phyloP scores from a whole-genome alignment of 768 basidiomycete species.

The Candolleomyces eurysporus region DNA sequence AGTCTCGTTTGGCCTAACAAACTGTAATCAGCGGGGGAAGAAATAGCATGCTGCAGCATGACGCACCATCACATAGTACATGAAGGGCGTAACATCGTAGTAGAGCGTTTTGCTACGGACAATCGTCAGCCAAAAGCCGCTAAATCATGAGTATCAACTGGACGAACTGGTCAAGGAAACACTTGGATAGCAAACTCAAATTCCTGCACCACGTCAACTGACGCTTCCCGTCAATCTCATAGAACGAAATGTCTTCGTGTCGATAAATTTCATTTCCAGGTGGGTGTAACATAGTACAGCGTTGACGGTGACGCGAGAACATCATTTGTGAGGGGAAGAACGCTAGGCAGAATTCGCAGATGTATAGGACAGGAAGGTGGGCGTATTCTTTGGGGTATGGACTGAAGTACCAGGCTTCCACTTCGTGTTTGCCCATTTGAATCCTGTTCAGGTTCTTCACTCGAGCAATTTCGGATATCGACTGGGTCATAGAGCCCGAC shows the following conservation, averaged over 20 bases:
- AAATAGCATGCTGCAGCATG: constrained; percentile 2
- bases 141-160: constrained; percentile 11
- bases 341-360: constrained; percentile 97
- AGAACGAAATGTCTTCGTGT: constrained; percentile 95
- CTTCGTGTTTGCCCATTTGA: constrained; percentile 94
- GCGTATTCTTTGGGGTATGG: constrained; percentile 99
- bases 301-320: constrained; percentile 86
- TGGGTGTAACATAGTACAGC: constrained; percentile 90
- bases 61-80: constrained; percentile 98
- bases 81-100: constrained; percentile 99
- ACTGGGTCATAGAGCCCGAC: constrained; percentile 98
- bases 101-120: constrained; percentile 87
- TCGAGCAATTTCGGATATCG: constrained; percentile 94
- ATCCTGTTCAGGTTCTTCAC: constrained; percentile 98
- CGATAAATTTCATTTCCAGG: constrained; percentile 99
- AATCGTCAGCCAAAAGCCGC: constrained; percentile 18
- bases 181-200: constrained; percentile 93
- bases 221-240: constrained; percentile 96
- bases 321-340: constrained; percentile 91
- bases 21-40: constrained; percentile 6
- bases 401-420: constrained; percentile 99
- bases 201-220: constrained; percentile 97
- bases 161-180: constrained; percentile 95
- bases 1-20: constrained; percentile 75
- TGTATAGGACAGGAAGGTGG: constrained; percentile 89